Percentiles rank a stretch among this genome's conserved stretches.
Evolutionary conservation across 2,329 filamentous ascomycete species (phyloP).

Genomic region (Myriosclerotinia duriaeana): DNA sequence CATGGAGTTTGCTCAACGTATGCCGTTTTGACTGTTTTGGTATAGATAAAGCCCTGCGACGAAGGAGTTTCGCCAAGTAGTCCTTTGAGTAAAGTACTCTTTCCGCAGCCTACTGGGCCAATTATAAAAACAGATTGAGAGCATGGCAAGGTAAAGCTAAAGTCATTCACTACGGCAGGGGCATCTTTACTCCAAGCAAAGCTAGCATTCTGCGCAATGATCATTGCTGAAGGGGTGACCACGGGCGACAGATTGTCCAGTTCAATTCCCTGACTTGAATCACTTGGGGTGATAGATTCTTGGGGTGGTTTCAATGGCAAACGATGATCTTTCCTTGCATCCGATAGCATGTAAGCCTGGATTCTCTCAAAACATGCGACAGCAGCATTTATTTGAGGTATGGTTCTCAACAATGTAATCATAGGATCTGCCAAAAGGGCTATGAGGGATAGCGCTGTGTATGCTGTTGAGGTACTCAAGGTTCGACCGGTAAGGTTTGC

Average conservation of each 20-base stretch:
- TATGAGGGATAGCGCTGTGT: slow-evolving; percentile 47
- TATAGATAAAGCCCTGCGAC: slow-evolving; percentile 34
- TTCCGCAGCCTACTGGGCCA: slow-evolving; percentile 41
- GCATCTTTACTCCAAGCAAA: slow-evolving; percentile 31
- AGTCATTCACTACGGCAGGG: slow-evolving; percentile 26
- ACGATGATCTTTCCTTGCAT: slow-evolving; percentile 31
- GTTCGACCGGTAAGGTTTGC: slow-evolving; percentile 37
- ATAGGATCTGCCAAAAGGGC: slow-evolving; percentile 44
- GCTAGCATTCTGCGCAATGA: slow-evolving; percentile 33
- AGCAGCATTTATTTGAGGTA: slow-evolving; percentile 44
- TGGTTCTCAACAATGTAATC: slow-evolving; percentile 43
- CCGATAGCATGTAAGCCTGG: slow-evolving; percentile 41
- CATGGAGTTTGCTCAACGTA: slow-evolving; percentile 50
- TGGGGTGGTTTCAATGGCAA: slow-evolving; percentile 25
- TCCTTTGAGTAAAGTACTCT: slow-evolving; percentile 37
- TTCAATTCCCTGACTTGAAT: slow-evolving; percentile 21
- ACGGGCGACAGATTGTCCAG: slow-evolving; percentile 18
- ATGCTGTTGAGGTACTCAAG: slow-evolving; percentile 40
- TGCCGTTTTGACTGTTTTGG: slow-evolving; percentile 34
- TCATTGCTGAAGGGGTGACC: slow-evolving; percentile 23
- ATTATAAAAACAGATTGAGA: slow-evolving; percentile 36
- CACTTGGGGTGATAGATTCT: background rate
- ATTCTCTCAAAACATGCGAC: slow-evolving; percentile 47
- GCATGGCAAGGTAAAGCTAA: slow-evolving; percentile 29
- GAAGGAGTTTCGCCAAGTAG: slow-evolving; percentile 38